Percentiles rank a stretch among this genome's conserved stretches.
These are phyloP conservation scores for Aspergillus nidulans DNA, from an alignment of 495 filamentous ascomycete species.

Conservation along the genomic window DNA sequence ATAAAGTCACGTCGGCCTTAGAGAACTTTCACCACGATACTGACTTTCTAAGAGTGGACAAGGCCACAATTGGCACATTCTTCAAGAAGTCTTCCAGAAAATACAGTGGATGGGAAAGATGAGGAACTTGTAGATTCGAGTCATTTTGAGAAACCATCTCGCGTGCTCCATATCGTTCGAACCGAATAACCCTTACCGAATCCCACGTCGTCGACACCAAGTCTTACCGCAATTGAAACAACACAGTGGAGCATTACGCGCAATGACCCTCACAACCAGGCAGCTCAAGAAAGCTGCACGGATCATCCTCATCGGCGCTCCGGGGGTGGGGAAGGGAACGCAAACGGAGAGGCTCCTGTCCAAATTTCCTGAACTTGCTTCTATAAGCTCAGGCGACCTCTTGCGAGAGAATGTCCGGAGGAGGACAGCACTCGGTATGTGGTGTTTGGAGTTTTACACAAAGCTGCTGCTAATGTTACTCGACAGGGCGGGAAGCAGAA, in stretches of 20 bases:
- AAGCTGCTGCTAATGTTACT: conserved; percentile 7
- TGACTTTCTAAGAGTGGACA: neutral
- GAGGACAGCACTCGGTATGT: conserved; percentile 76
- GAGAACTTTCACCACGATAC: neutral
- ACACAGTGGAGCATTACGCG: neutral
- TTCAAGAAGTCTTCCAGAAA: neutral
- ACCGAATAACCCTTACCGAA: neutral
- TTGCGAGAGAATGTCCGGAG: conserved; percentile 88
- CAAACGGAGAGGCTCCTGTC: conserved; percentile 83
- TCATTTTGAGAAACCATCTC: neutral
- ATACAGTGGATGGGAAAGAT: neutral
- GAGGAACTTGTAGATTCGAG: conserved; percentile 1
- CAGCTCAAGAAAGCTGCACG: conserved; percentile 78
- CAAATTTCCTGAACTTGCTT: conserved; percentile 81
- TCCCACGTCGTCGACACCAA: neutral
- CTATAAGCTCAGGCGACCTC: conserved; percentile 91
- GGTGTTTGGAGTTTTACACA: neutral
- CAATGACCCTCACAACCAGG: conserved; percentile 28
- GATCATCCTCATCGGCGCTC: conserved; percentile 93
- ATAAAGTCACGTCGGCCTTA: conserved; percentile 9
- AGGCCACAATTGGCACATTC: neutral
- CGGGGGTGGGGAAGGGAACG: conserved; percentile 88
- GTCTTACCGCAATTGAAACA: neutral
- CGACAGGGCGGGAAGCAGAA: conserved; percentile 80
- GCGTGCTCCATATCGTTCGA: neutral